phyloP scores from a whole-genome alignment of 306 rosid genomes.

The Cucumis hystrix region DNA sequence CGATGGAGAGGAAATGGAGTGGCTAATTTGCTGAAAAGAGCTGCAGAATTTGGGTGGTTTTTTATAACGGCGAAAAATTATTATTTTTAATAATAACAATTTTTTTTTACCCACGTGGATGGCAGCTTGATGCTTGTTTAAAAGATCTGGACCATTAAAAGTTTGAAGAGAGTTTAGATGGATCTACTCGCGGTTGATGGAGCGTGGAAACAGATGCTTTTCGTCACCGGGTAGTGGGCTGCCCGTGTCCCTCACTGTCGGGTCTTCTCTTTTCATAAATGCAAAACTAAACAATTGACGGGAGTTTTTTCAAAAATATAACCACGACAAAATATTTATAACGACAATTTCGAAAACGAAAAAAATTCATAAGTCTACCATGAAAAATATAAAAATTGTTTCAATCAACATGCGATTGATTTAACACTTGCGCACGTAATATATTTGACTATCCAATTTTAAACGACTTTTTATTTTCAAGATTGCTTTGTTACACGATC shows the following conservation, averaged over 20 bases:
- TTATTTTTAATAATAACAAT: not conserved
- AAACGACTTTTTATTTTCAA: too few species aligned
- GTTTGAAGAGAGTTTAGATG: not conserved
- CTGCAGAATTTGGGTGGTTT: not conserved
- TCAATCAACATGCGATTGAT: too few species aligned
- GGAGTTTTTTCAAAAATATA: too few species aligned
- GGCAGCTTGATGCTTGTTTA: not conserved
- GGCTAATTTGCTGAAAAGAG: not conserved
- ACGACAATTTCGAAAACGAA: too few species aligned
- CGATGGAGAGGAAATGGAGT: not conserved
- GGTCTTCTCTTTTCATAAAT: not conserved
- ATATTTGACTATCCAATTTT: too few species aligned
- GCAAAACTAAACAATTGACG: too few species aligned
- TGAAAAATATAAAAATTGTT: too few species aligned
- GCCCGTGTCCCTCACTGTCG: not conserved
- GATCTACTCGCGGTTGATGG: not conserved
- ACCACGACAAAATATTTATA: too few species aligned
- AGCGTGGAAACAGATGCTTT: not conserved
- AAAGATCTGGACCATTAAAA: not conserved
- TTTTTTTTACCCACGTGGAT: not conserved
- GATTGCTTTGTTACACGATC: too few species aligned
- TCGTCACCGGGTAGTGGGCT: not conserved
- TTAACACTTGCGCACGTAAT: too few species aligned
- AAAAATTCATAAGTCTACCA: too few species aligned
- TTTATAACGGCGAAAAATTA: not conserved